These are phyloP conservation scores for Xylaria venustula DNA, from an alignment of 495 filamentous ascomycete species.

Conservation along the genomic window DNA sequence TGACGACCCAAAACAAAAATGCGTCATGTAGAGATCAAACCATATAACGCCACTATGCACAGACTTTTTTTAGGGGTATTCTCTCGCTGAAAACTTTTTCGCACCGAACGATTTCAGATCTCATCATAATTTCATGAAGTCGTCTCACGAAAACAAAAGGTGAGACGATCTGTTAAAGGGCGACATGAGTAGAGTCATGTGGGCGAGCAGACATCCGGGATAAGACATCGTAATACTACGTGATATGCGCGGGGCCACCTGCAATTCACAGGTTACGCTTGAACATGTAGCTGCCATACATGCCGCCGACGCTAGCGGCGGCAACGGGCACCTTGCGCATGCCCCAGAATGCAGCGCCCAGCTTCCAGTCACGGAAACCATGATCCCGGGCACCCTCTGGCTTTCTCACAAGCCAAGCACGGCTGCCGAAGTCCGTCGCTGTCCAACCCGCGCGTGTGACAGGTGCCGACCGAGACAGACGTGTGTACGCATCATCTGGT, in stretches of 20 bases:
- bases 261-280: constrained; percentile 43
- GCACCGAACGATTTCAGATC: background rate
- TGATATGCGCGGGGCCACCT: background rate
- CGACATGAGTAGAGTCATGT: background rate
- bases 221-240: too few species aligned
- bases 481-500: constrained; percentile 65
- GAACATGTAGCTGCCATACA: constrained; percentile 89
- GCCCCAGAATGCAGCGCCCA: constrained; percentile 86
- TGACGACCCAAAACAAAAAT: too few species aligned
- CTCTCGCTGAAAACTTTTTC: background rate
- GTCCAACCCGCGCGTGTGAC: constrained; percentile 60
- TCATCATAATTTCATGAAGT: constrained; percentile 3
- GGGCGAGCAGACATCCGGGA: too few species aligned
- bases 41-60: background rate
- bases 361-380: constrained; percentile 73
- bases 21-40: too few species aligned
- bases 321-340: constrained; percentile 84
- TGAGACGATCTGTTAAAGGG: background rate
- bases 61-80: background rate
- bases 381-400: constrained; percentile 36
- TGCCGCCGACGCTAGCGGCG: constrained; percentile 72
- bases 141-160: background rate
- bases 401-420: constrained; percentile 66
- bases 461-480: constrained; percentile 52
- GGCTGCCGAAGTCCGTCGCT: constrained; percentile 64